Conservation (phyloP, 495 filamentous ascomycete species). For the Annulohypoxylon nitens region DNA sequence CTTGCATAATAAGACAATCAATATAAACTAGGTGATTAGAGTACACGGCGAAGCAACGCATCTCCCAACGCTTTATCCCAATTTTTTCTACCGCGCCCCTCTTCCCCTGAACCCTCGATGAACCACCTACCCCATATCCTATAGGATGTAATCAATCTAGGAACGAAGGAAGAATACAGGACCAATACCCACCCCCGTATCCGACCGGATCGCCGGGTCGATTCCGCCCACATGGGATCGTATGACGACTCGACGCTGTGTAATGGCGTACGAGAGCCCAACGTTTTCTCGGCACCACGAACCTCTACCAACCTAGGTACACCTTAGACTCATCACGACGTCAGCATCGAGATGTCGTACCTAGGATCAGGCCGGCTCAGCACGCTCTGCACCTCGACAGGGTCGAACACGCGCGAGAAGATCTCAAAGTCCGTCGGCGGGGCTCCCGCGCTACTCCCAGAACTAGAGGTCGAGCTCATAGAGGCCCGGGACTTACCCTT, state of each 20-base stretch:
- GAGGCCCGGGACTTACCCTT: conserved; percentile 54
- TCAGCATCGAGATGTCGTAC: conserved; percentile 61
- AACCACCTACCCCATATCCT: background rate
- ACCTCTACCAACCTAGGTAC: background rate
- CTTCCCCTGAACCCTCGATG: background rate
- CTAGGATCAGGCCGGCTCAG: conserved; percentile 60
- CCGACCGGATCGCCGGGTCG: conserved; percentile 44
- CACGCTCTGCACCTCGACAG: conserved; percentile 56
- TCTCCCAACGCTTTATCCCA: background rate
- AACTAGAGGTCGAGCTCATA: conserved; percentile 45
- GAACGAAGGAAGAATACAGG: conserved; percentile 5
- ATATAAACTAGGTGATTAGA: conserved; percentile 9
- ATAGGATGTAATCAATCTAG: conserved; percentile 7
- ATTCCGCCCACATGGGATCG: conserved; percentile 45
- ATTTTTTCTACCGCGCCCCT: background rate
- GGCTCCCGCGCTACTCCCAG: conserved; percentile 22
- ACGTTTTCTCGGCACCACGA: conserved; percentile 8
- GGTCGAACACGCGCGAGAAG: conserved; percentile 58
- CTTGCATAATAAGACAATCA: conserved; percentile 21
- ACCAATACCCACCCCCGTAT: conserved; percentile 17
- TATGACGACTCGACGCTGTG: conserved; percentile 47
- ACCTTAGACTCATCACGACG: conserved; percentile 38
- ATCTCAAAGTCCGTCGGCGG: conserved; percentile 59
- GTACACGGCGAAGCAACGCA: conserved; percentile 14
- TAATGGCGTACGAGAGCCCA: conserved; percentile 45